Percentiles rank a stretch among this genome's conserved stretches.
Conservation (phyloP, 2,329 filamentous ascomycete species). For the Biscogniauxia marginata region DNA sequence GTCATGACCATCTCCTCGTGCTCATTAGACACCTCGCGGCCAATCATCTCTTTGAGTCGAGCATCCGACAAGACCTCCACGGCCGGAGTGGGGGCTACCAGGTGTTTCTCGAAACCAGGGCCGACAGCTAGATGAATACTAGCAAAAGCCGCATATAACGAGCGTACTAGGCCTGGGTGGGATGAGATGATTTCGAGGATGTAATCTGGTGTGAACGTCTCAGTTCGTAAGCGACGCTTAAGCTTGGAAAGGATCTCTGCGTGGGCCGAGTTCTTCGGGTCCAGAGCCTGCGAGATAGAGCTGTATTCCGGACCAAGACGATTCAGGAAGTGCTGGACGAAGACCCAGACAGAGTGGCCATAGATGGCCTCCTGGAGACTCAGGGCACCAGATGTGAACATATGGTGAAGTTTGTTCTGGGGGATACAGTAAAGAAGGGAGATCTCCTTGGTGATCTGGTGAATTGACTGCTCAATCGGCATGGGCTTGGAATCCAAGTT, state of each 20-base stretch:
- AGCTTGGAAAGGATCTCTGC: constrained; percentile 87
- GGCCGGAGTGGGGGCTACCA: constrained; percentile 54
- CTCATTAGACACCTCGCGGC: constrained; percentile 81
- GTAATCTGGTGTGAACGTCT: constrained; percentile 98
- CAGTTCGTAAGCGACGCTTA: constrained; percentile 90
- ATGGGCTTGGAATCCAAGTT: constrained; percentile 61
- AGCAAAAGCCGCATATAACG: constrained; percentile 88
- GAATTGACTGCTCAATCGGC: constrained; percentile 89
- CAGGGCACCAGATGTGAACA: constrained; percentile 82
- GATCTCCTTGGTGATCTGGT: constrained; percentile 98
- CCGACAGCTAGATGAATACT: constrained; percentile 69
- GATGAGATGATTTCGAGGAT: constrained; percentile 95
- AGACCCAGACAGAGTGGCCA: constrained; percentile 96
- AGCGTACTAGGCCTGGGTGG: constrained; percentile 83
- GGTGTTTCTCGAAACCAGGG: constrained; percentile 48
- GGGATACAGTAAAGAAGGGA: constrained; percentile 97
- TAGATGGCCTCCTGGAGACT: constrained; percentile 97
- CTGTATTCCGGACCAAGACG: constrained; percentile 89
- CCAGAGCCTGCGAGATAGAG: constrained; percentile 77
- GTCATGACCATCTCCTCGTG: constrained; percentile 98
- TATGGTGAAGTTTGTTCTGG: constrained; percentile 89
- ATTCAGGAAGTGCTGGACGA: constrained; percentile 97
- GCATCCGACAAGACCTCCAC: constrained; percentile 72
- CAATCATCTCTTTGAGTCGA: constrained; percentile 73
- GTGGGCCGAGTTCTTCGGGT: constrained; percentile 78